Conservation (phyloP, 306 rosid species). For the Cucumis cinereus region DNA sequence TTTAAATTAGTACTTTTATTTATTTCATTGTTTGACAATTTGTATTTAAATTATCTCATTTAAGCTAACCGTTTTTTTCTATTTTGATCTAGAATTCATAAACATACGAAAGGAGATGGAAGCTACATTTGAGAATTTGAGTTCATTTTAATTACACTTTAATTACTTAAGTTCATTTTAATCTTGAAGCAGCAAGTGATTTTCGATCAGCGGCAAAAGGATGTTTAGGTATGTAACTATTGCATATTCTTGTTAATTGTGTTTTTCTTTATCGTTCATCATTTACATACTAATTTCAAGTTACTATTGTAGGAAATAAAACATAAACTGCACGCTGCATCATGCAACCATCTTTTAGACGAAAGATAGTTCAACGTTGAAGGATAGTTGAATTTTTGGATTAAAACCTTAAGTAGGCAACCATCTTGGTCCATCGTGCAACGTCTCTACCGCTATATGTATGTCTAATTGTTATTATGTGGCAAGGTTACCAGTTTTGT, state of each 20-base stretch:
- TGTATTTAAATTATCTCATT: too few species aligned
- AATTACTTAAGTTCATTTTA: too few species aligned
- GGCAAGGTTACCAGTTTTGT: slow-evolving; percentile 6
- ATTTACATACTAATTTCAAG: slow-evolving; percentile 5
- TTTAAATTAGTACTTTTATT: too few species aligned
- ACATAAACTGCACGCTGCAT: slow-evolving; percentile 49
- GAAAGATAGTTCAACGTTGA: slow-evolving; percentile 77
- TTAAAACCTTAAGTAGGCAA: slow-evolving; percentile 78
- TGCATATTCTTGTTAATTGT: slow-evolving; percentile 2
- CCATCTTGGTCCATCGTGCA: slow-evolving; percentile 81
- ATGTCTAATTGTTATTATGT: too few species aligned
- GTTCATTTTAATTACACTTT: too few species aligned
- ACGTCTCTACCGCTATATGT: slow-evolving; percentile 76
- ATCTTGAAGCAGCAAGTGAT: slow-evolving; percentile 47
- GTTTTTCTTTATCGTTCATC: background rate
- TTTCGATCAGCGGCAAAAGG: slow-evolving; percentile 69
- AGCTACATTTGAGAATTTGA: too few species aligned
- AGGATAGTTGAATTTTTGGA: too few species aligned
- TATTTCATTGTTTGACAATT: too few species aligned
- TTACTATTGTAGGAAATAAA: slow-evolving; percentile 49
- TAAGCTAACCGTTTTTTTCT: too few species aligned
- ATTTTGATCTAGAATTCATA: too few species aligned
- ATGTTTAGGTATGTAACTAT: slow-evolving; percentile 42
- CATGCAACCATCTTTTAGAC: too few species aligned
- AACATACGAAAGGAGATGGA: too few species aligned